phyloP scores from a whole-genome alignment of 2,329 filamentous ascomycete species.

The Pyrenophora seminiperda region DNA sequence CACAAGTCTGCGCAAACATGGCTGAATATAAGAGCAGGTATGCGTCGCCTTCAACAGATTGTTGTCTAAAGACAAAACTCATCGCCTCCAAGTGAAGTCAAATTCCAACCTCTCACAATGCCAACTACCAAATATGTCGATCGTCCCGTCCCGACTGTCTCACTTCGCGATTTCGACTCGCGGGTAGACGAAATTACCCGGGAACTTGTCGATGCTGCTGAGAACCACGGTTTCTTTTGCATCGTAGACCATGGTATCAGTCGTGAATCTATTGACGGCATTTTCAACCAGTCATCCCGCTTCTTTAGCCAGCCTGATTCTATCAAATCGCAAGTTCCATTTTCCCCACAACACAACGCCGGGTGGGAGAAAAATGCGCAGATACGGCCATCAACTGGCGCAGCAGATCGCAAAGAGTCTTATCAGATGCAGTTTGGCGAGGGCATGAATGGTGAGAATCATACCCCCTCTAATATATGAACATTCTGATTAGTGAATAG shows the following conservation, averaged over 20 bases:
- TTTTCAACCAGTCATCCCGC: slow-evolving; percentile 57
- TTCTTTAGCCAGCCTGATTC: slow-evolving; percentile 57
- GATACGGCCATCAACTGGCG: slow-evolving; percentile 56
- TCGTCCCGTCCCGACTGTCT: slow-evolving; percentile 47
- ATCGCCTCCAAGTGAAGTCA: neutral
- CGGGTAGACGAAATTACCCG: slow-evolving; percentile 61
- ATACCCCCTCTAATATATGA: neutral
- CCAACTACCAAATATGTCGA: slow-evolving; percentile 19
- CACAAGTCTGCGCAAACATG: neutral
- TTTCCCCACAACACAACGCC: slow-evolving; percentile 55
- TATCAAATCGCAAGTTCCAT: slow-evolving; percentile 61
- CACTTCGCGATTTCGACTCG: slow-evolving; percentile 58
- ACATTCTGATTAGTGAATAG: slow-evolving; percentile 11
- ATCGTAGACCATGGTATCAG: slow-evolving; percentile 62
- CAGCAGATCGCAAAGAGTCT: slow-evolving; percentile 64
- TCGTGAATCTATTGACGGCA: slow-evolving; percentile 55
- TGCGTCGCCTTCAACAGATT: neutral
- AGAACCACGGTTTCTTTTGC: slow-evolving; percentile 66
- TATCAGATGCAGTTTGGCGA: slow-evolving; percentile 68
- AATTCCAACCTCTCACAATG: slow-evolving; percentile 7
- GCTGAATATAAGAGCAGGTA: slow-evolving; percentile 8
- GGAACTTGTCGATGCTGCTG: slow-evolving; percentile 60
- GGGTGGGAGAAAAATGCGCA: slow-evolving; percentile 63
- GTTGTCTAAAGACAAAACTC: neutral
- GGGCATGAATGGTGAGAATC: slow-evolving; percentile 53